A percentile compares a stretch with the other conserved stretches of the same genome.
phyloP scores from a whole-genome alignment of 2,329 filamentous ascomycete species.

The Setomelanomma holmii region DNA sequence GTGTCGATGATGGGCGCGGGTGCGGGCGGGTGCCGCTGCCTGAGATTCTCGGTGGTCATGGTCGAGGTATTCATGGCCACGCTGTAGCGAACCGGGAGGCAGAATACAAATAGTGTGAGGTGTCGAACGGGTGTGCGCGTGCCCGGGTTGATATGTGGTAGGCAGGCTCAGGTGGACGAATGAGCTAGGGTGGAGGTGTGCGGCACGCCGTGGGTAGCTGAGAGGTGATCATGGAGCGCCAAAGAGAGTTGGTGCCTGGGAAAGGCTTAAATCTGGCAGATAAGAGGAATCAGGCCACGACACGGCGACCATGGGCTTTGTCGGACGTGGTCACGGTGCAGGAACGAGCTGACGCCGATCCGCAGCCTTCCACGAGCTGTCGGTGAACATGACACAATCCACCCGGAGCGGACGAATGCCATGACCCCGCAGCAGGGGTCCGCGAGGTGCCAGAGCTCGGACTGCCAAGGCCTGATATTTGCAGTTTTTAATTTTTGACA shows the following conservation, averaged over 20 bases:
- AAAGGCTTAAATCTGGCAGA: neutral
- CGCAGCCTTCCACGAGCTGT: conserved; percentile 18
- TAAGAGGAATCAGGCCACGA: conserved; percentile 11
- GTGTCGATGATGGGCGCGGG: conserved; percentile 26
- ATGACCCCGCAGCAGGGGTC: conserved; percentile 16
- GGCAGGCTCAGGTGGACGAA: conserved; percentile 19
- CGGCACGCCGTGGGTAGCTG: conserved; percentile 10
- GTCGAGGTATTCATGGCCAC: conserved; percentile 13
- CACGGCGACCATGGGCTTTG: conserved; percentile 8
- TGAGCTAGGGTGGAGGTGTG: conserved; percentile 13
- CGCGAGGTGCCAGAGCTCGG: conserved; percentile 9
- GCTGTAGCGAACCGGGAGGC: conserved; percentile 2
- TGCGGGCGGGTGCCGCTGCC: conserved; percentile 40
- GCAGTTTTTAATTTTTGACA: conserved; percentile 13
- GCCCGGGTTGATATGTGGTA: conserved; percentile 7
- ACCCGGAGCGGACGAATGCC: neutral
- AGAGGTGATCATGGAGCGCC: conserved; percentile 9
- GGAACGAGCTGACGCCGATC: conserved; percentile 18
- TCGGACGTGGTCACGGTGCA: conserved; percentile 7
- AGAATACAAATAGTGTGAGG: conserved; percentile 8
- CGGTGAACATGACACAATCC: conserved; percentile 15
- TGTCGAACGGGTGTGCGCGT: conserved; percentile 13
- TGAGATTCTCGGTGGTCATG: conserved; percentile 41
- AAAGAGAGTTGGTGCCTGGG: neutral
- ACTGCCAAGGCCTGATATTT: conserved; percentile 8